phyloP scores from a whole-genome alignment of 139 green algal genomes.

The Chlamydomonas sp. region DNA sequence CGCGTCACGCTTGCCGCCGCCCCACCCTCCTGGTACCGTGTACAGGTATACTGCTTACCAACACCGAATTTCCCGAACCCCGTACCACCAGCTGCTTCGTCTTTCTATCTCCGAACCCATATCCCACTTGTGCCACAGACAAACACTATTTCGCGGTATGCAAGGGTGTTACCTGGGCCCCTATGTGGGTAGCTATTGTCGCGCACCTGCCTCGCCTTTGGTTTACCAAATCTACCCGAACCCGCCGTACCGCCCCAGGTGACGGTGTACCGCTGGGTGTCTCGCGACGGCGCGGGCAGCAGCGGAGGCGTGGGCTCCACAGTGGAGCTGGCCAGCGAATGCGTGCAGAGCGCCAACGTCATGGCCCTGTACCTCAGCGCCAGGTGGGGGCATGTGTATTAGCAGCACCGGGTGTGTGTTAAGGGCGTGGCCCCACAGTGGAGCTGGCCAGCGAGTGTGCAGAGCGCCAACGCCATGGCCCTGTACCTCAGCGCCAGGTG shows the following conservation, averaged over 20 bases:
- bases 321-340: constrained; percentile 80
- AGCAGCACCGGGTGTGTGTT: background rate
- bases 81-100: no score
- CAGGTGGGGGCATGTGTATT: constrained; percentile 28
- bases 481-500: constrained; percentile 79
- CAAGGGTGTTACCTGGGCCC: no score
- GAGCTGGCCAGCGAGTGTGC: constrained; percentile 83
- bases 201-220: no score
- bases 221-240: background rate
- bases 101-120: no score
- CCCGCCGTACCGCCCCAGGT: background rate
- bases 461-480: constrained; percentile 85
- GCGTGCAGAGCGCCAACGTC: constrained; percentile 82
- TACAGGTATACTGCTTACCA: no score
- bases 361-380: constrained; percentile 84
- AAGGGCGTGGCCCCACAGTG: background rate
- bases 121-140: no score
- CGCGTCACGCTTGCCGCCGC: no score
- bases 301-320: background rate
- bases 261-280: constrained; percentile 50
- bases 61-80: no score
- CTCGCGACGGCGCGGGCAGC: constrained; percentile 47
- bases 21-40: no score
- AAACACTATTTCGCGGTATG: no score
- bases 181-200: no score